Evolutionary conservation across 352 stramenopile genomes (phyloP).

Genomic region (Phytophthora tentaculata): DNA sequence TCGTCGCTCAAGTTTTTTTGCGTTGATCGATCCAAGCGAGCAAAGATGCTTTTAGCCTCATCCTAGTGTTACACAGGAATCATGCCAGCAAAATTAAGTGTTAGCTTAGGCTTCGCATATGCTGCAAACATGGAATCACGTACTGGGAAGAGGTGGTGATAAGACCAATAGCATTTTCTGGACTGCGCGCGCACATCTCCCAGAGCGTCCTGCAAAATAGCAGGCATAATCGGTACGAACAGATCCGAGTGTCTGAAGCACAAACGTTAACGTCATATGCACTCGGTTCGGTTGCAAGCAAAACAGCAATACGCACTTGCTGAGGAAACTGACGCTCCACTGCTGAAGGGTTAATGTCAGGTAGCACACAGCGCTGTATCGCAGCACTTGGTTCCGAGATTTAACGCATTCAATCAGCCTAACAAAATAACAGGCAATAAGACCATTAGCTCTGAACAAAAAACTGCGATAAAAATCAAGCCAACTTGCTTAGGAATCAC

Average conservation of each 20-base stretch:
- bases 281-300: not conserved
- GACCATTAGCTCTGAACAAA: slow-evolving; percentile 2
- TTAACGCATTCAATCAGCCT: slow-evolving; percentile 82
- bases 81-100: not conserved
- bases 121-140: not conserved
- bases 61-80: slow-evolving; percentile 32
- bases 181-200: slow-evolving; percentile 77
- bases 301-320: slow-evolving; percentile 57
- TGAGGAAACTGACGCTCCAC: slow-evolving; percentile 73
- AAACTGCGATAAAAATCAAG: not conserved
- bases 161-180: slow-evolving; percentile 83
- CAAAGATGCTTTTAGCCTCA: slow-evolving; percentile 61
- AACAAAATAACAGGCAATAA: slow-evolving; percentile 1
- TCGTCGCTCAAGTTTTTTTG: slow-evolving; percentile 67
- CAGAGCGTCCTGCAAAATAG: slow-evolving; percentile 70
- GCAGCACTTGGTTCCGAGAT: slow-evolving; percentile 78
- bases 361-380: slow-evolving; percentile 74
- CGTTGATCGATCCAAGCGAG: slow-evolving; percentile 69
- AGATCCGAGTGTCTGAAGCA: slow-evolving; percentile 58
- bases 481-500: slow-evolving; percentile 74
- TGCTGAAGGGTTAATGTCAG: slow-evolving; percentile 74
- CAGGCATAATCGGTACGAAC: slow-evolving; percentile 64
- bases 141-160: slow-evolving; percentile 72
- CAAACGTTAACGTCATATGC: slow-evolving; percentile 7
- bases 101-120: slow-evolving; percentile 7